phyloP scores from a whole-genome alignment of 148 eudicot species.

The Rhododendron henanense region DNA sequence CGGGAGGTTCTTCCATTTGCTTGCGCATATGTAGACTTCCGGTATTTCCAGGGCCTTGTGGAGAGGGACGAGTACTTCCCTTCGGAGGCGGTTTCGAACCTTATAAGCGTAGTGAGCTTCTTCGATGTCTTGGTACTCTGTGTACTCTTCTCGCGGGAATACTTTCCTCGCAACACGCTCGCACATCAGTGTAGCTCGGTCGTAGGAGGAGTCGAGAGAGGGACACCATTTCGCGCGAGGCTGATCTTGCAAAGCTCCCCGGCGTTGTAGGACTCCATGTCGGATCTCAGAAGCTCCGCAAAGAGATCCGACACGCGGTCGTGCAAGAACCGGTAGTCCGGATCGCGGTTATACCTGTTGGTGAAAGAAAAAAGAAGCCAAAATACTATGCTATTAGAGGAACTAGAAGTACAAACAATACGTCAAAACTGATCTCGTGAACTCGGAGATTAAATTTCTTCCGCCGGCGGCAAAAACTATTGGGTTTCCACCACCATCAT shows the following conservation, averaged over 20 bases:
- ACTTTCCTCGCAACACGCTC: neutral
- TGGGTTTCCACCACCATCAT: no score
- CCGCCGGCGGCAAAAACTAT: no score
- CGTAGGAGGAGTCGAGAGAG: neutral
- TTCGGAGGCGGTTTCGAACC: neutral
- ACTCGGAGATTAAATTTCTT: no score
- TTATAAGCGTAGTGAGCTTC: slow-evolving; percentile 3
- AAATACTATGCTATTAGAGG: neutral
- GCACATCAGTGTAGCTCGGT: neutral
- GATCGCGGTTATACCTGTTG: slow-evolving; percentile 14
- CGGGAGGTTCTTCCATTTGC: neutral
- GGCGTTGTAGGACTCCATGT: slow-evolving; percentile 13
- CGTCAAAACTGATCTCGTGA: neutral
- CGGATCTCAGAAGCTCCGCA: slow-evolving; percentile 18
- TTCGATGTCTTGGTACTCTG: slow-evolving; percentile 1
- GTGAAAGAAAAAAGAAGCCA: neutral
- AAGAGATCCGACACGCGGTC: slow-evolving; percentile 24
- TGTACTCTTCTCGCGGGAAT: neutral
- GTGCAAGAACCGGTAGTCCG: slow-evolving; percentile 20
- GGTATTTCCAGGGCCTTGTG: neutral
- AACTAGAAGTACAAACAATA: neutral
- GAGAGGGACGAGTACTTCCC: neutral
- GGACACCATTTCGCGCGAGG: slow-evolving; percentile 38
- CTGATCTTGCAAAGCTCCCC: slow-evolving; percentile 15
- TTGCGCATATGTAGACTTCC: slow-evolving; percentile 1